A percentile compares a stretch with the other conserved stretches of the same genome.
These are phyloP conservation scores for Rhodotorula diobovata DNA, from an alignment of 768 basidiomycete species.

Conservation along the genomic window DNA sequence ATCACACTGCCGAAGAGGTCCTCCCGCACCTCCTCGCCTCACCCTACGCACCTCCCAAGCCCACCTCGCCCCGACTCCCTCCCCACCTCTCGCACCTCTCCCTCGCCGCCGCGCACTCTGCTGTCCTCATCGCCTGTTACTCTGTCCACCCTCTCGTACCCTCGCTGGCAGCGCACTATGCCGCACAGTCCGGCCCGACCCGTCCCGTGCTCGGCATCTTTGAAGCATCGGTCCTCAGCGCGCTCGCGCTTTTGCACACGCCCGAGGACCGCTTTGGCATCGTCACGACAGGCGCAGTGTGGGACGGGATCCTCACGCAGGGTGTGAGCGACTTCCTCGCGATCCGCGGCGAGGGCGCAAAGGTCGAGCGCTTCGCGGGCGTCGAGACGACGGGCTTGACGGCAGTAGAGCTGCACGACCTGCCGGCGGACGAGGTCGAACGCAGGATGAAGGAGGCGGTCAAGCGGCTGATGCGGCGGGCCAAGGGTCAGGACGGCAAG, in stretches of 20 bases:
- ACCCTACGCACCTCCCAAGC: not conserved
- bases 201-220: conserved; percentile 47
- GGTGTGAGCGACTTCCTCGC: conserved; percentile 43
- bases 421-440: conserved; percentile 41
- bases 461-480: conserved; percentile 39
- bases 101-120: conserved; percentile 27
- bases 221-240: conserved; percentile 46
- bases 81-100: conserved; percentile 7
- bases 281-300: conserved; percentile 49
- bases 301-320: conserved; percentile 45
- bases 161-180: conserved; percentile 26
- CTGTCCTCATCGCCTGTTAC: conserved; percentile 47
- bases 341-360: conserved; percentile 13
- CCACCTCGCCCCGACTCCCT: not conserved
- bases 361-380: conserved; percentile 43
- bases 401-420: conserved; percentile 48
- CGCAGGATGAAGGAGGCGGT: conserved; percentile 43
- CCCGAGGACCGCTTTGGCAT: conserved; percentile 46
- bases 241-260: conserved; percentile 40
- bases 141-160: conserved; percentile 48
- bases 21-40: conserved; percentile 28
- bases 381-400: conserved; percentile 47
- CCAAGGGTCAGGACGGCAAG: not conserved
- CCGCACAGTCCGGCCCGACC: conserved; percentile 17
- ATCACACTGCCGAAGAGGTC: conserved; percentile 33